phyloP scores from a whole-genome alignment of 129 eudicot species.

The Escallonia herrerae region DNA sequence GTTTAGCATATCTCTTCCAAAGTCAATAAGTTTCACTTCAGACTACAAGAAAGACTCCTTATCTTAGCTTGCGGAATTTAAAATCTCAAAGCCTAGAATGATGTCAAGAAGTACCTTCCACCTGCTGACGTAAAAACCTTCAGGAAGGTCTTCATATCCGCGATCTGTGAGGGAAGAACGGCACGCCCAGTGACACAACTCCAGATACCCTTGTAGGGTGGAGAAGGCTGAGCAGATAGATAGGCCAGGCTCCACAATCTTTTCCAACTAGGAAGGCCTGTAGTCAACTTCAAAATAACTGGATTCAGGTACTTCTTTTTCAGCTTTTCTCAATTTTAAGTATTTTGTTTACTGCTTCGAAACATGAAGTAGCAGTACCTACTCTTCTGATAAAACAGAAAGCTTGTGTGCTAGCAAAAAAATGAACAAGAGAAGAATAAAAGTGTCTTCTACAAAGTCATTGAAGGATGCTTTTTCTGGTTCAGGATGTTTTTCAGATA shows the following conservation, averaged over 20 bases:
- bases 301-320: too few relatives aligned
- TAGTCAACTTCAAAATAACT: not conserved
- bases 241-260: slow-evolving; percentile 26
- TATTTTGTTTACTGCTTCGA: too few relatives aligned
- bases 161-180: not conserved
- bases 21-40: too few relatives aligned
- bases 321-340: too few relatives aligned
- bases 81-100: too few relatives aligned
- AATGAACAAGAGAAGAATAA: not conserved
- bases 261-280: slow-evolving; percentile 29
- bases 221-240: slow-evolving; percentile 17
- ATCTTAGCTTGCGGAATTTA: too few relatives aligned
- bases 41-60: too few relatives aligned
- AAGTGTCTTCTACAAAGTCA: not conserved
- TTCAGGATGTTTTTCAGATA: not conserved
- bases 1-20: too few relatives aligned
- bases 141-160: too few relatives aligned
- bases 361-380: not conserved
- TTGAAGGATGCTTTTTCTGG: not conserved
- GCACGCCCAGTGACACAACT: slow-evolving; percentile 8
- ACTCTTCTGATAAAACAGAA: not conserved
- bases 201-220: slow-evolving; percentile 21
- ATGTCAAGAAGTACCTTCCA: too few relatives aligned
- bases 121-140: too few relatives aligned
- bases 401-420: not conserved